A percentile compares a stretch with the other conserved stretches of the same genome.
Evolutionary conservation across 371 early-diverging fungal species (phyloP).

Genomic region (Saksenaea oblongispora): DNA sequence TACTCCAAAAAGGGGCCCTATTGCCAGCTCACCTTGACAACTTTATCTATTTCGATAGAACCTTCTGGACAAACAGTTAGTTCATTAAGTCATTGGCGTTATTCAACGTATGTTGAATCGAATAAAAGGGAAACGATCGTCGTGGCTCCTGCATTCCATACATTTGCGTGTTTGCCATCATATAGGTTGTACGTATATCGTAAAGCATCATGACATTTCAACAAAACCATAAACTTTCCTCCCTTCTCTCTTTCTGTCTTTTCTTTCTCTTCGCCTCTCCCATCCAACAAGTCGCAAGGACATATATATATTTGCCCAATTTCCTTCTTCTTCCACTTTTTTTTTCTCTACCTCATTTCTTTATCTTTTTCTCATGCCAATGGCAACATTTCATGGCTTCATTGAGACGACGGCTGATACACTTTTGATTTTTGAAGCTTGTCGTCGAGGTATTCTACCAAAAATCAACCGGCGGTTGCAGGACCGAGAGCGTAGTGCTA

Average conservation of each 20-base stretch:
- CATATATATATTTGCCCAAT: neutral
- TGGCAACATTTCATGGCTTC: slow-evolving; percentile 55
- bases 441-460: slow-evolving; percentile 58
- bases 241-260: slow-evolving; percentile 2
- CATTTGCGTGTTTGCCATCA: no score
- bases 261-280: neutral
- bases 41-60: slow-evolving; percentile 5
- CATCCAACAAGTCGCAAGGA: neutral
- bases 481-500: slow-evolving; percentile 61
- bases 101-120: slow-evolving; percentile 1
- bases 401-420: slow-evolving; percentile 68
- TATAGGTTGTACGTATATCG: neutral
- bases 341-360: slow-evolving; percentile 5
- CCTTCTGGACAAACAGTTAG: slow-evolving; percentile 2
- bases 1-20: neutral
- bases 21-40: slow-evolving; percentile 1
- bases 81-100: slow-evolving; percentile 1
- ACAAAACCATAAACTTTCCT: neutral
- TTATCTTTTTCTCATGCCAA: slow-evolving; percentile 27
- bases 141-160: neutral
- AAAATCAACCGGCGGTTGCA: slow-evolving; percentile 65
- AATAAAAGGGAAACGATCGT: slow-evolving; percentile 2
- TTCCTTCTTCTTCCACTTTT: neutral
- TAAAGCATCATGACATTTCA: neutral
- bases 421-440: slow-evolving; percentile 69